Conservation (phyloP, 192 early-diverging fungal species). For the Helicostylum pulchrum region DNA sequence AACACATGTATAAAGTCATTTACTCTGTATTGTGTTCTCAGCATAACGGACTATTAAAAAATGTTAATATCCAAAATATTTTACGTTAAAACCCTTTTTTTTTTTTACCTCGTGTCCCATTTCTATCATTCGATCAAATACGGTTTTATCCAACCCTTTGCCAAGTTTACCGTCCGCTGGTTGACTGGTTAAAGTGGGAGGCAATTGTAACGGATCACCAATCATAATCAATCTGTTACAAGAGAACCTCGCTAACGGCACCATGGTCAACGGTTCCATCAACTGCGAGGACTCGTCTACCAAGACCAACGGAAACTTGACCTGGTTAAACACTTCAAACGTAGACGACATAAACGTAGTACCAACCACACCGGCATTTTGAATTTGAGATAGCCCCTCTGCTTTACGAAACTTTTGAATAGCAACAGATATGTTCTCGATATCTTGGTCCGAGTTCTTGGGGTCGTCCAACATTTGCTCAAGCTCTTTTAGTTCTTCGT, state of each 20-base stretch:
- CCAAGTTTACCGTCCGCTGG: constrained; percentile 34
- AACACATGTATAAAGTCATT: neutral
- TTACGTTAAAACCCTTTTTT: constrained; percentile 15
- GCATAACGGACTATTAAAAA: constrained; percentile 49
- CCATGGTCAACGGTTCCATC: constrained; percentile 83
- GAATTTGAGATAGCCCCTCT: constrained; percentile 49
- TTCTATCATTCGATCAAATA: constrained; percentile 72
- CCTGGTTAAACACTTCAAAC: constrained; percentile 64
- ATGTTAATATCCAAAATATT: neutral
- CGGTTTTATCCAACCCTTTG: constrained; percentile 72
- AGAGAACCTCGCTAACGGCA: constrained; percentile 67
- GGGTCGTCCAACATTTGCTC: constrained; percentile 67
- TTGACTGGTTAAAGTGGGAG: constrained; percentile 71
- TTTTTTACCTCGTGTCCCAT: constrained; percentile 36
- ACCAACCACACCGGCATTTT: constrained; percentile 58
- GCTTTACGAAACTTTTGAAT: constrained; percentile 52
- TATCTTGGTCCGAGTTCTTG: constrained; percentile 40
- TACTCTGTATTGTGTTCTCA: constrained; percentile 71
- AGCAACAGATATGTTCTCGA: constrained; percentile 44
- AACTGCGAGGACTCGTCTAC: constrained; percentile 89
- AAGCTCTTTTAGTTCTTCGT: constrained; percentile 72
- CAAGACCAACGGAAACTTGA: constrained; percentile 64
- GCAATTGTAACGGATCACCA: constrained; percentile 82
- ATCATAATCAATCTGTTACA: constrained; percentile 68
- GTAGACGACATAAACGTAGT: constrained; percentile 79